phyloP scores from a whole-genome alignment of 129 eudicot genomes.

The Centrapalus pauciflorus region DNA sequence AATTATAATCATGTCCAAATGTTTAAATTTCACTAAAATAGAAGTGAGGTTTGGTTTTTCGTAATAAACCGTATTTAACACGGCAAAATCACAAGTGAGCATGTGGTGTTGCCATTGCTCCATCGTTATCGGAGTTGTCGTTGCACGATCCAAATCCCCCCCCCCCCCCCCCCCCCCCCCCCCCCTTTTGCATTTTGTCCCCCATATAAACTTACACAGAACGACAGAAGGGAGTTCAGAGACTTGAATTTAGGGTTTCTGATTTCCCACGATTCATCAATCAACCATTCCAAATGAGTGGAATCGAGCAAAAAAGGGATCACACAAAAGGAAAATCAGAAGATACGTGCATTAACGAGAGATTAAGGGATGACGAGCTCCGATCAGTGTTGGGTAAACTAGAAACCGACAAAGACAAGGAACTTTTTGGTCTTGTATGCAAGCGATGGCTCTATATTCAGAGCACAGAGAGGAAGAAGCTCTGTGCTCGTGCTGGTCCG shows the following conservation, averaged over 20 bases:
- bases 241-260: slow-evolving; percentile 21
- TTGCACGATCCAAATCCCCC: slow-evolving; percentile 15
- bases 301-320: not conserved
- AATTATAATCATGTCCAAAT: too few species aligned
- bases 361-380: slow-evolving; percentile 76
- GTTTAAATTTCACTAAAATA: too few species aligned
- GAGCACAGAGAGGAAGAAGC: slow-evolving; percentile 78
- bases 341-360: slow-evolving; percentile 43
- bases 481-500: slow-evolving; percentile 92
- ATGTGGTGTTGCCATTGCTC: not conserved
- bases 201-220: not conserved
- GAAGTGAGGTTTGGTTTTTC: too few species aligned
- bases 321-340: not conserved
- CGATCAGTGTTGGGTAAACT: slow-evolving; percentile 45
- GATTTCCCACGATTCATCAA: not conserved
- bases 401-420: slow-evolving; percentile 70
- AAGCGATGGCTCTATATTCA: slow-evolving; percentile 85
- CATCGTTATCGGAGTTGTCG: slow-evolving; percentile 7
- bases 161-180: not conserved
- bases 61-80: too few species aligned
- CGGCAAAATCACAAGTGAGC: not conserved
- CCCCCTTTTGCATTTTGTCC: not conserved
- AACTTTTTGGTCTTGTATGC: slow-evolving; percentile 81
- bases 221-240: not conserved
- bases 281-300: not conserved